Evolutionary conservation across 768 basidiomycete genomes (phyloP).

Genomic region (Phlebiopsis gigantea): DNA sequence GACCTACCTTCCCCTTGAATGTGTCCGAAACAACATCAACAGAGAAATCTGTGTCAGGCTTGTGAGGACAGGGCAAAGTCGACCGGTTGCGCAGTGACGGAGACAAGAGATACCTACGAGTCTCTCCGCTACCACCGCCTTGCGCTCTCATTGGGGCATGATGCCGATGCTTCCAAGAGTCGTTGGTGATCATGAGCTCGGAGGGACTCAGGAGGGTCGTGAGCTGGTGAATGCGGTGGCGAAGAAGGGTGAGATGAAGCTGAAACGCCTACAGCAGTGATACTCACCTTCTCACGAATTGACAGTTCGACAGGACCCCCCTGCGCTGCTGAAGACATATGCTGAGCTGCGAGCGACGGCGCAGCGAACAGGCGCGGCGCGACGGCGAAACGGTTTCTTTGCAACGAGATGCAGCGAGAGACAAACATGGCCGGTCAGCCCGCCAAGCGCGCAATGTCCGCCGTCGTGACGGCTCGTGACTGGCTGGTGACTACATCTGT

Average conservation of each 20-base stretch:
- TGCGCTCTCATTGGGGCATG: slow-evolving; percentile 75
- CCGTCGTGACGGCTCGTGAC: background rate
- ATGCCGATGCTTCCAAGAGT: slow-evolving; percentile 83
- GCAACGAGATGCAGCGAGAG: slow-evolving; percentile 8
- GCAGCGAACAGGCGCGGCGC: background rate
- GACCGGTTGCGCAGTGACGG: background rate
- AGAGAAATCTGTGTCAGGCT: slow-evolving; percentile 57
- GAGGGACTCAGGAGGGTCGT: slow-evolving; percentile 54
- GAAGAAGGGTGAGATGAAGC: background rate
- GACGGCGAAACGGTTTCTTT: slow-evolving; percentile 2
- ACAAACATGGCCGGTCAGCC: slow-evolving; percentile 1
- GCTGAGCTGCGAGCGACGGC: slow-evolving; percentile 4
- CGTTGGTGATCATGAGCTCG: slow-evolving; percentile 65
- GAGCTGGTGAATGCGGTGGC: slow-evolving; percentile 40
- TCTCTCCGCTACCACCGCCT: slow-evolving; percentile 67
- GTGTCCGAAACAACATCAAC: slow-evolving; percentile 65
- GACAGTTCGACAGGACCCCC: slow-evolving; percentile 16
- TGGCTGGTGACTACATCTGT: background rate
- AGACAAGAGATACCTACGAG: slow-evolving; percentile 48
- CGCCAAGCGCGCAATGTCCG: background rate
- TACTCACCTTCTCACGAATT: slow-evolving; percentile 17
- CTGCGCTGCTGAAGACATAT: slow-evolving; percentile 7
- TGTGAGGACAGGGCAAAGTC: background rate
- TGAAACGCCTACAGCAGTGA: background rate
- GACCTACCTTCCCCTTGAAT: slow-evolving; percentile 68